Evolutionary conservation across 2,329 filamentous ascomycete species (phyloP), one percentile per base, ranked within the genome.

Genomic region (Aspergillus brasiliensis): DNA sequence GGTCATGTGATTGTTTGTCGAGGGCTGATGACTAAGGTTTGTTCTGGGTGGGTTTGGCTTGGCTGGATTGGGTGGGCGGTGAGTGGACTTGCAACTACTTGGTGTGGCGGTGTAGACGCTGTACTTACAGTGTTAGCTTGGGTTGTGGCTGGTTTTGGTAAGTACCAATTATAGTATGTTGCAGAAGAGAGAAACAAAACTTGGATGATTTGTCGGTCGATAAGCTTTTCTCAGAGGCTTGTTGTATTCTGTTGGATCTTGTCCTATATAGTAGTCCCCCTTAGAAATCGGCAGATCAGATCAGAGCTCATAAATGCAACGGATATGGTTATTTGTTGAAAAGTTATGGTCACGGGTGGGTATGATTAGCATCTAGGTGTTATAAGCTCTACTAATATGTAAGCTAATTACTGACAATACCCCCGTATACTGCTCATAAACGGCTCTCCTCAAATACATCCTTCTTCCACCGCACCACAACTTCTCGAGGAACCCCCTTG

Each of bases 401-500:
- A 34, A 34, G 31, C 31, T 11, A 4, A 11, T 2, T 34, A 34
- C 31, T 34, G 11, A 5, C 1, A 13, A 34, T 34, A 0, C 2
- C 11, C 17, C 8, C 40, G 10, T 15, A 10, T 21, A n/a, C 17
- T 13, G n/a, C 25, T 28, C n/a, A 78, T 44, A 78, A 60, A 58
- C 69, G 71, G 58, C 71, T 76, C 56, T 69, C 73, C 44, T 62
- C 65, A 40, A 83, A 65, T 0, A 83, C 73, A 57, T 86, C 84
- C 59, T 80, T 78, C 63, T 71, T 76, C 75, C 73, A 77, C 34
- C 69, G 69, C 19, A 88, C 81, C 60, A 83, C 81, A 38, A 88
- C 76, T 62, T 85, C 78, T 62, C 83, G 76, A 21, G 84, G 83
- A 17, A 83, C 83, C 60, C 85, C 84, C 57, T 83, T 83, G 64